Evolutionary conservation across 257 asterid genomes (phyloP).

Genomic region (Cruciata laevipes): DNA sequence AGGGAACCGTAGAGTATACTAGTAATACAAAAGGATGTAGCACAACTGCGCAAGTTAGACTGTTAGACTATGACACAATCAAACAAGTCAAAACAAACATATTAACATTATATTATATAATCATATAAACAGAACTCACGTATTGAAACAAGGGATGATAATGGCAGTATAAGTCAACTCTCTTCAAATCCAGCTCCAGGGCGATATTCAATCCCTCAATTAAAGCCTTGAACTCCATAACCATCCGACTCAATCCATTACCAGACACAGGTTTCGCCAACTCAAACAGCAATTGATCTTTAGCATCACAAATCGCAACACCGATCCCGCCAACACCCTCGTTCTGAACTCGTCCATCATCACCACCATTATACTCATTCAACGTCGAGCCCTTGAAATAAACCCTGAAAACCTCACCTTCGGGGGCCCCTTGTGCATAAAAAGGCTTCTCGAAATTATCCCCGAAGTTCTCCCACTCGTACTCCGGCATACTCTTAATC

Average conservation of each 20-base stretch:
- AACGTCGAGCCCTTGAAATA: slow-evolving; percentile 52
- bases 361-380: background rate
- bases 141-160: slow-evolving; percentile 29
- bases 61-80: background rate
- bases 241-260: slow-evolving; percentile 25
- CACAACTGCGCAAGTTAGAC: too few relatives aligned
- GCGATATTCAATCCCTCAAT: slow-evolving; percentile 67
- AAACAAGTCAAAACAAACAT: background rate
- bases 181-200: slow-evolving; percentile 44
- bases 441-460: slow-evolving; percentile 45
- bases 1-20: background rate
- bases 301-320: slow-evolving; percentile 61
- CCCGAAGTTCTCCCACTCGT: slow-evolving; percentile 60
- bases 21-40: too few relatives aligned
- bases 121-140: slow-evolving; percentile 34
- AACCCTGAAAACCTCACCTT: slow-evolving; percentile 52
- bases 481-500: slow-evolving; percentile 46
- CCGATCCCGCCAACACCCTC: slow-evolving; percentile 46
- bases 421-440: slow-evolving; percentile 53
- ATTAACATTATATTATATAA: background rate
- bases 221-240: slow-evolving; percentile 47
- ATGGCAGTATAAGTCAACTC: slow-evolving; percentile 49
- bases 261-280: slow-evolving; percentile 46
- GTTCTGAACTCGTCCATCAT: background rate
- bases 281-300: slow-evolving; percentile 55